Evolutionary conservation across 2,329 filamentous ascomycete genomes (phyloP).

Genomic region (Mariannaea elegans): DNA sequence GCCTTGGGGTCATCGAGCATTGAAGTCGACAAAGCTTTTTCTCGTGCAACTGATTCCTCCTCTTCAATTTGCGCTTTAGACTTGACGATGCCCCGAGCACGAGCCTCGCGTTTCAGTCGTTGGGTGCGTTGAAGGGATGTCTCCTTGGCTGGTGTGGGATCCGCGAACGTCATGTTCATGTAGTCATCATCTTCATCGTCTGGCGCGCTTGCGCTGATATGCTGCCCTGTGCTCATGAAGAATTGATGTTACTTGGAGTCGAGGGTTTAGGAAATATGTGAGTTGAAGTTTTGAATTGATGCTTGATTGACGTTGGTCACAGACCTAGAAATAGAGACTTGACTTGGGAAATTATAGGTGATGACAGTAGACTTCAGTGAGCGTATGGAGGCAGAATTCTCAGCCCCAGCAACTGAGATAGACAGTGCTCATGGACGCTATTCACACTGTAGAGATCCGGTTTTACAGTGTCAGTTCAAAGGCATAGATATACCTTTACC

Average conservation of each 20-base stretch:
- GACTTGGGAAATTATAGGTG: too few relatives aligned
- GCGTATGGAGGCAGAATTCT: neutral
- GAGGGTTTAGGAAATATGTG: neutral
- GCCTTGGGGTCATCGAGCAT: constrained; percentile 67
- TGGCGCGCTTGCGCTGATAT: constrained; percentile 24
- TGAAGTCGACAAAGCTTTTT: constrained; percentile 79
- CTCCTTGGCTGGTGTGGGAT: constrained; percentile 64
- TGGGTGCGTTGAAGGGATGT: constrained; percentile 64
- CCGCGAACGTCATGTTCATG: constrained; percentile 92
- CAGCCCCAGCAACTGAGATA: too few relatives aligned
- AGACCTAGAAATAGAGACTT: too few relatives aligned
- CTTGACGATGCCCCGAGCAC: constrained; percentile 72
- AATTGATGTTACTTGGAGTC: neutral
- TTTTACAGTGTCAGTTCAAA: neutral
- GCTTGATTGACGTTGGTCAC: too few relatives aligned
- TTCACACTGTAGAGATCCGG: too few relatives aligned
- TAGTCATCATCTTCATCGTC: constrained; percentile 90
- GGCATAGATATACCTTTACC: too few relatives aligned
- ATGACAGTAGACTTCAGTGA: too few relatives aligned
- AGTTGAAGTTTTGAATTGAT: neutral
- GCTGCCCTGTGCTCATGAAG: constrained; percentile 24
- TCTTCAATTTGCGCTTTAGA: constrained; percentile 86
- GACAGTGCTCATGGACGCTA: too few relatives aligned
- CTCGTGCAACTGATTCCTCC: constrained; percentile 75
- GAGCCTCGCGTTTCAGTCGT: constrained; percentile 68